Conservation (phyloP, 495 filamentous ascomycete genomes). For the Parathielavia hyrcaniae region DNA sequence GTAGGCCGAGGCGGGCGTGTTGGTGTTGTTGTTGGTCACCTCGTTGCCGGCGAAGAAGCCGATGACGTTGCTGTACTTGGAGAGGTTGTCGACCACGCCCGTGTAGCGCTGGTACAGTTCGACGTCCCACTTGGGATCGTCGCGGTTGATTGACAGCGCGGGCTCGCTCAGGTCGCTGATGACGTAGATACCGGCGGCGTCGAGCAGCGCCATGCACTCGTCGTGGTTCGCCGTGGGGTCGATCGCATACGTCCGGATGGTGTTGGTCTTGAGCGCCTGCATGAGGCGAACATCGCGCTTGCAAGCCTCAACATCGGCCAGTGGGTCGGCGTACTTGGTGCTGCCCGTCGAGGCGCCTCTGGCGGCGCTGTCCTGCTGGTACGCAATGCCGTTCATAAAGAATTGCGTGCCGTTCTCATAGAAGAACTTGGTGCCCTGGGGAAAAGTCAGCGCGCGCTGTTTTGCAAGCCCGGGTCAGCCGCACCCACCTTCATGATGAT, state of each 20-base stretch:
- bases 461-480: neutral
- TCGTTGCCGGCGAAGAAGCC: conserved; percentile 98
- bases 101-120: conserved; percentile 74
- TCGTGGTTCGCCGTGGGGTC: conserved; percentile 71
- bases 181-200: conserved; percentile 88
- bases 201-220: conserved; percentile 76
- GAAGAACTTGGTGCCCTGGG: conserved; percentile 56
- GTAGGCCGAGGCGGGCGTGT: conserved; percentile 80
- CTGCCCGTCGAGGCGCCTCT: conserved; percentile 34
- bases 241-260: conserved; percentile 89
- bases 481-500: conserved; percentile 59
- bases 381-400: conserved; percentile 82
- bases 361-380: conserved; percentile 57
- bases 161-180: conserved; percentile 84
- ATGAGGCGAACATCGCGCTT: conserved; percentile 79
- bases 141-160: conserved; percentile 72
- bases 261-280: conserved; percentile 71
- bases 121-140: conserved; percentile 67
- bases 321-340: conserved; percentile 55
- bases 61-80: conserved; percentile 75
- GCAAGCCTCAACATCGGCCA: conserved; percentile 64
- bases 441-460: neutral
- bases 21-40: conserved; percentile 76
- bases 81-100: conserved; percentile 70
- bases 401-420: conserved; percentile 69